phyloP scores from a whole-genome alignment of 148 eudicot genomes.

The Suaeda aralocaspica region DNA sequence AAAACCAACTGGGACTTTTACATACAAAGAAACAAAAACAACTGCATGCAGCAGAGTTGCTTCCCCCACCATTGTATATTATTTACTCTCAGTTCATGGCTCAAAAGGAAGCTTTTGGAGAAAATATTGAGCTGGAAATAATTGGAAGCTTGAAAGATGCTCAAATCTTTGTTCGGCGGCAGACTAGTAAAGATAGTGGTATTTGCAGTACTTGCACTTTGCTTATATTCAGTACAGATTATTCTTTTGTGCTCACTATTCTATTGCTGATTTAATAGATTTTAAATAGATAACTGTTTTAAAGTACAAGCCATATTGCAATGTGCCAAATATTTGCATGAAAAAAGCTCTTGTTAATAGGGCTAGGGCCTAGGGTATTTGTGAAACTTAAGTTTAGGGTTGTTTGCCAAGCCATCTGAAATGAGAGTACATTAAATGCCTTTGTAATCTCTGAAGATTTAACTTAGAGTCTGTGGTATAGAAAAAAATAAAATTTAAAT shows the following conservation, averaged over 20 bases:
- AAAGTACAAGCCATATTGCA: neutral
- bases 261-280: too few species aligned
- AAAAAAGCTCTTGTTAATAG: neutral
- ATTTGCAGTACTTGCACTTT: conserved; percentile 6
- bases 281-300: conserved; percentile 5
- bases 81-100: conserved; percentile 88
- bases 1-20: conserved; percentile 72
- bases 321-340: neutral
- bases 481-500: too few species aligned
- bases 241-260: neutral
- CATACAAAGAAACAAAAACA: conserved; percentile 86
- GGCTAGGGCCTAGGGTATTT: neutral
- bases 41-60: conserved; percentile 78
- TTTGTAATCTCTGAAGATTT: neutral
- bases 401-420: neutral
- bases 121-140: conserved; percentile 76
- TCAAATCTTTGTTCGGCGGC: conserved; percentile 75
- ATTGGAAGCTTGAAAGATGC: conserved; percentile 91
- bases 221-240: neutral
- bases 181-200: conserved; percentile 73
- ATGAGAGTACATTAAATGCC: neutral
- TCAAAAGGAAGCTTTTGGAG: conserved; percentile 93
- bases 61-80: conserved; percentile 94
- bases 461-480: neutral
- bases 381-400: neutral